Percentiles rank a stretch among this genome's conserved stretches.
phyloP scores from a whole-genome alignment of 805 yeast genomes.

The Wickerhamomyces xylosicus region DNA sequence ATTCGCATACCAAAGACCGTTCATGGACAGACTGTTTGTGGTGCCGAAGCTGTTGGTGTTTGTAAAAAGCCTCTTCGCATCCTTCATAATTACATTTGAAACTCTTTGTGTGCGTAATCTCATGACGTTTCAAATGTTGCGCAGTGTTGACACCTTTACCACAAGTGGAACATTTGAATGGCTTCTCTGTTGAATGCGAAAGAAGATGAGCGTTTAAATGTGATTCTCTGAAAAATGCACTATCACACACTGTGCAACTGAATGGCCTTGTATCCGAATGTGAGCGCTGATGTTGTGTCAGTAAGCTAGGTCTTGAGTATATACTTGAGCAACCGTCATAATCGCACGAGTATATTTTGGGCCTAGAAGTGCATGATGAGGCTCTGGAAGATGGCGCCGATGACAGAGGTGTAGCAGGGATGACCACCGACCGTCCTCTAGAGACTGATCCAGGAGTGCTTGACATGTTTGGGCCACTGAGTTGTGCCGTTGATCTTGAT shows the following conservation, averaged over 20 bases:
- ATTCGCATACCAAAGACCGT: constrained; percentile 39
- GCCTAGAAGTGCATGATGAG: constrained; percentile 29
- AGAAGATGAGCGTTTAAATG: constrained; percentile 68
- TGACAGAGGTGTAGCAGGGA: constrained; percentile 1
- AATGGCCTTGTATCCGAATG: constrained; percentile 79
- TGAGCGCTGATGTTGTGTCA: constrained; percentile 71
- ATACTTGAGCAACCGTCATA: constrained; percentile 62
- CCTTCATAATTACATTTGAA: constrained; percentile 49
- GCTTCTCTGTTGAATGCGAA: constrained; percentile 58
- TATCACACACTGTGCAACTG: constrained; percentile 52
- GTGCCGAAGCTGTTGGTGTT: constrained; percentile 65
- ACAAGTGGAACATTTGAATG: constrained; percentile 64
- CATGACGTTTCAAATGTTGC: constrained; percentile 81
- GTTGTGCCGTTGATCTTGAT: no score
- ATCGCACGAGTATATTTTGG: constrained; percentile 55
- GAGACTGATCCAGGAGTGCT: neutral
- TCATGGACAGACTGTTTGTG: constrained; percentile 61
- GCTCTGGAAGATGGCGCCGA: constrained; percentile 18
- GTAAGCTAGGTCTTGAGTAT: constrained; percentile 69
- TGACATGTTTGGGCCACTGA: neutral
- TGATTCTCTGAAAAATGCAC: constrained; percentile 62
- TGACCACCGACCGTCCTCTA: constrained; percentile 1
- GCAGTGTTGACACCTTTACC: constrained; percentile 71
- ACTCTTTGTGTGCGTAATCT: constrained; percentile 64
- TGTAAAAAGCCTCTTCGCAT: constrained; percentile 61